Percentiles rank a stretch among this genome's conserved stretches.
Evolutionary conservation across 2,329 filamentous ascomycete species (phyloP).

Genomic region (Pseudocercospora cruenta): DNA sequence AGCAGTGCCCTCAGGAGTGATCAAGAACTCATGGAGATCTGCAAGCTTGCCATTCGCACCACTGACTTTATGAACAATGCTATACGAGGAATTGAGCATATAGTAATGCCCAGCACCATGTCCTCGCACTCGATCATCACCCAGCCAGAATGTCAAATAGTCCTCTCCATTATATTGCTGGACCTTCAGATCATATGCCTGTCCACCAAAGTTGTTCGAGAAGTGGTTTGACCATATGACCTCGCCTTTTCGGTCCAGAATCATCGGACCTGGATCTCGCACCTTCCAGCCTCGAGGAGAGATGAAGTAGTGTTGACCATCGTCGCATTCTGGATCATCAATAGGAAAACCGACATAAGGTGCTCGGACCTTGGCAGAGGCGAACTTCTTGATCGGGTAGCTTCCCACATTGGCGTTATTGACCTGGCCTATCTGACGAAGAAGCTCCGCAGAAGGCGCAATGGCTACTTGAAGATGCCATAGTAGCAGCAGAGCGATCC

Average conservation of each 20-base stretch:
- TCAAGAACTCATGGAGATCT: conserved; percentile 49
- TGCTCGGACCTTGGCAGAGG: conserved; percentile 22
- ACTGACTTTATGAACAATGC: conserved; percentile 42
- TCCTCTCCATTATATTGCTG: conserved; percentile 39
- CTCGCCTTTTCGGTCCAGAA: conserved; percentile 30
- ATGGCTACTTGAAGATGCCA: not conserved
- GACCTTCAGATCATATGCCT: conserved; percentile 33
- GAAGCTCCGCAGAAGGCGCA: not conserved
- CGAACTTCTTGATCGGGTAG: conserved; percentile 23
- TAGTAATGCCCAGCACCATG: conserved; percentile 35
- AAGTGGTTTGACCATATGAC: conserved; percentile 33
- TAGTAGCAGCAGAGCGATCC: not conserved
- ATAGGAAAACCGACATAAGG: conserved; percentile 22
- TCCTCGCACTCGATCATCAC: conserved; percentile 37
- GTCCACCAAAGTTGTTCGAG: conserved; percentile 28
- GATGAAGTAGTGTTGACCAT: conserved; percentile 30
- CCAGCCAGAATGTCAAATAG: conserved; percentile 42
- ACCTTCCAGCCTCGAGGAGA: conserved; percentile 31
- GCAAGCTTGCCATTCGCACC: conserved; percentile 41
- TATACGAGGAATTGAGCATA: conserved; percentile 33
- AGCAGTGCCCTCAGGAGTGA: conserved; percentile 46
- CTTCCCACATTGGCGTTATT: not conserved
- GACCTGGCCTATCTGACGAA: not conserved
- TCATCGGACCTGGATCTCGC: conserved; percentile 32
- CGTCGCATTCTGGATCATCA: conserved; percentile 21